A percentile compares a stretch with the other conserved stretches of the same genome.
Evolutionary conservation across 2,329 filamentous ascomycete species (phyloP).

Genomic region (Colletotrichum spinosum): DNA sequence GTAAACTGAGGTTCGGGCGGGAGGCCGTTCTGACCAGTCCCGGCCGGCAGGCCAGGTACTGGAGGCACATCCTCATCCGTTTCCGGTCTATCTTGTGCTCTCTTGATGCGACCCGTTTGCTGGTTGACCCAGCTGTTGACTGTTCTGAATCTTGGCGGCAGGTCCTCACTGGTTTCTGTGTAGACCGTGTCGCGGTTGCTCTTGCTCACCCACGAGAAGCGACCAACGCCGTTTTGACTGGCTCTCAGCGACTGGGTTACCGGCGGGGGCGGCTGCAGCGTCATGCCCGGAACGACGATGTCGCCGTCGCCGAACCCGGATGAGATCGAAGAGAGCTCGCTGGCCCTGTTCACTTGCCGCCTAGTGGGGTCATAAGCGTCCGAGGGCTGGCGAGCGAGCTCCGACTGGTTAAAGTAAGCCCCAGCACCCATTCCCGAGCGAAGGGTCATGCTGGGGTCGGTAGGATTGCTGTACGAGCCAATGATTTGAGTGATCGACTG

Average conservation of each 20-base stretch:
- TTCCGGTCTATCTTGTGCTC: conserved; percentile 54
- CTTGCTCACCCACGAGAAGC: conserved; percentile 52
- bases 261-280: conserved; percentile 34
- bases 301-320: conserved; percentile 74
- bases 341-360: conserved; percentile 54
- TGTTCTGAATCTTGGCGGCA: conserved; percentile 66
- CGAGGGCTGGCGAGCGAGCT: conserved; percentile 50
- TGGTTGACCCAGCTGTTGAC: conserved; percentile 75
- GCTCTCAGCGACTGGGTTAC: conserved; percentile 25
- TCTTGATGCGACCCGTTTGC: conserved; percentile 66
- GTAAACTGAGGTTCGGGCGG: conserved; percentile 60
- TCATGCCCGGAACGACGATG: conserved; percentile 57
- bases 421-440: conserved; percentile 51
- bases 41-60: conserved; percentile 50
- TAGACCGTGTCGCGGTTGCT: conserved; percentile 62
- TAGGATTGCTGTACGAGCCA: conserved; percentile 27
- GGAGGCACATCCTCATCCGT: conserved; percentile 51
- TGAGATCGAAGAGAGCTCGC: conserved; percentile 69
- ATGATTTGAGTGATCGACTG: conserved; percentile 29
- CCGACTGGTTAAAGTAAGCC: conserved; percentile 53
- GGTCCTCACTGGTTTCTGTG: conserved; percentile 65
- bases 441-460: conserved; percentile 44
- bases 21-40: conserved; percentile 48
- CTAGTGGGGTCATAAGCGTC: conserved; percentile 49
- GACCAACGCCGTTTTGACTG: conserved; percentile 39